Base-by-base conservation (phyloP, 257 asterid species). In the Agastache rugosa region DNA sequence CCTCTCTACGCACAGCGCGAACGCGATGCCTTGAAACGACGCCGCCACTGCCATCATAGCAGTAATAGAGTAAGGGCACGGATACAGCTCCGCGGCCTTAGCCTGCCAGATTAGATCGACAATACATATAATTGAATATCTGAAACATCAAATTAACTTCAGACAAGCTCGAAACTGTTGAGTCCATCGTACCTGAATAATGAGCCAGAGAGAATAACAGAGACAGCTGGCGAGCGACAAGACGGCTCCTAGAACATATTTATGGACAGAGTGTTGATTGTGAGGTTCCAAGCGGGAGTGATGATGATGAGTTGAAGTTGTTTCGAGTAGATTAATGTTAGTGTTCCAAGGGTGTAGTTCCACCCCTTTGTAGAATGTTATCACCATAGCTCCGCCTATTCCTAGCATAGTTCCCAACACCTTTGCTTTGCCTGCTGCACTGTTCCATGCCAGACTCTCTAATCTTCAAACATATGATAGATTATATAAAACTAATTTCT, bases 361-460 rank as follows among this genome's bases (percentile, higher is more conserved):
- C 2, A 81, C 76, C 6, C 97, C 96, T 78, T 81, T 85, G 85
- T 80, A 86, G 60, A 89, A 80, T 29, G 93, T 85, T 66, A 91
- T 74, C 12, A 89, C 51, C 93, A 82, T 87, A 7, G 96, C 97
- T 37, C 97, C 96, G 0, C 83, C 77, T 27, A 91, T 73, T 11
- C 94, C 89, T 0, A 87, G 0, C 10, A 82, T 0, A 3, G 94
- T 89, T 20, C 97, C 97, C 0, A 80, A 51, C 0, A 86, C 85
- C 82, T 89, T 91, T 27, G 90, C 91, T 63, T 82, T 87, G 11
- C 97, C 97, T 10, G 88, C 83, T 7, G 53, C 3, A n/a, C 86
- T 64, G 7, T 81, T 51, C 94, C 86, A 91, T 11, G 80, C 84
- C 73, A 87, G 66, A 9, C 10, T 87, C 85, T 91, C 97, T 72